Percentiles rank a stretch among this genome's conserved stretches.
phyloP scores from a whole-genome alignment of 2,329 filamentous ascomycete genomes.

The Pseudonectria foliicola region DNA sequence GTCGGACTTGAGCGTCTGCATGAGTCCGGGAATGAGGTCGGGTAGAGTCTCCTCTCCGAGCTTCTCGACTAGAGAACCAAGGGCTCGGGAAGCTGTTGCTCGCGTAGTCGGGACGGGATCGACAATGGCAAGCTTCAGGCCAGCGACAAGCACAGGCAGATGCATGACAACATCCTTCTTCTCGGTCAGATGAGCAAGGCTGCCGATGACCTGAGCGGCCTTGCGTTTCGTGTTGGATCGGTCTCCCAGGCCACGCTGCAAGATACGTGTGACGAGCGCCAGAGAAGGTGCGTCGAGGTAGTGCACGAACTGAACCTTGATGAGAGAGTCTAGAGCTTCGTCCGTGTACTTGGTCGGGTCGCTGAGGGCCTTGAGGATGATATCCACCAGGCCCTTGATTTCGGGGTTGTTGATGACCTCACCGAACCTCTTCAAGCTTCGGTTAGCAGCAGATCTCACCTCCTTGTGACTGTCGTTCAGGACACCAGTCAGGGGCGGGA shows the following conservation, averaged over 20 bases:
- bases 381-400: constrained; percentile 84
- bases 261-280: constrained; percentile 87
- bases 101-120: constrained; percentile 95
- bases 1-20: constrained; percentile 96
- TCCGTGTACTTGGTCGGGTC: constrained; percentile 97
- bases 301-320: constrained; percentile 97
- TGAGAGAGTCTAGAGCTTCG: constrained; percentile 83
- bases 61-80: constrained; percentile 96
- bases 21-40: constrained; percentile 93
- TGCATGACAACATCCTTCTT: constrained; percentile 89
- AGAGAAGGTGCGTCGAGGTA: constrained; percentile 97
- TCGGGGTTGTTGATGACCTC: constrained; percentile 98
- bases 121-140: constrained; percentile 80
- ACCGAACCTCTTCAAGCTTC: constrained; percentile 93
- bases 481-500: constrained; percentile 87
- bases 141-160: constrained; percentile 84
- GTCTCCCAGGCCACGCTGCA: constrained; percentile 86
- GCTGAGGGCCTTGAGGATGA: constrained; percentile 91
- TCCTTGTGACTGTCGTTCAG: constrained; percentile 98
- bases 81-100: constrained; percentile 89
- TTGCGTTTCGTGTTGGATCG: constrained; percentile 94
- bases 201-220: constrained; percentile 94
- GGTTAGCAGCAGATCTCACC: constrained; percentile 83
- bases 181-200: constrained; percentile 92
- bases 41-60: constrained; percentile 93